Evolutionary conservation across 2,329 filamentous ascomycete genomes (phyloP).

Genomic region (Trichoderma sp.): DNA sequence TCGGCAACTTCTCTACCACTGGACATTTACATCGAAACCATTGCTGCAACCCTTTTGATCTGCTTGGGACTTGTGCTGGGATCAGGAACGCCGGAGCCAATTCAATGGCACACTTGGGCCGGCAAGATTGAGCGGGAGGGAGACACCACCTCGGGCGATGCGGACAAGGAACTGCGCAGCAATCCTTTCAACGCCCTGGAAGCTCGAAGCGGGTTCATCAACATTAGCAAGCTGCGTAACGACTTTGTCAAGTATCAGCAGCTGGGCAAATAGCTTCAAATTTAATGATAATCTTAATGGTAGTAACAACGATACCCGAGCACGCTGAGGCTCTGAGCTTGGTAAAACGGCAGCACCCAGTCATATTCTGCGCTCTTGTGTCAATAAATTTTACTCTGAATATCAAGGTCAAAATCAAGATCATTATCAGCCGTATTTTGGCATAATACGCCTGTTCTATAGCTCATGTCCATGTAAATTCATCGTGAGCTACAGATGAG

Average conservation of each 20-base stretch:
- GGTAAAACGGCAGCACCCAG: background rate
- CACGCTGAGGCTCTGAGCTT: background rate
- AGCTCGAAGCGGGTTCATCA: constrained; percentile 79
- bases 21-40: constrained; percentile 86
- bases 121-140: constrained; percentile 82
- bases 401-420: background rate
- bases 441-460: background rate
- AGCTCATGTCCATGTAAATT: no score
- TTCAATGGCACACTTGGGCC: constrained; percentile 80
- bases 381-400: background rate
- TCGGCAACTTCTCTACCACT: constrained; percentile 63
- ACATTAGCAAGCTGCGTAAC: constrained; percentile 78
- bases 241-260: constrained; percentile 64
- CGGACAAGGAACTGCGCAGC: constrained; percentile 68
- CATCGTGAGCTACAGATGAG: background rate
- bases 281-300: background rate
- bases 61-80: constrained; percentile 79
- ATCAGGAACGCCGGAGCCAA: constrained; percentile 77
- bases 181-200: constrained; percentile 83
- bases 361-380: background rate
- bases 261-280: constrained; percentile 52
- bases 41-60: constrained; percentile 78
- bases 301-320: background rate
- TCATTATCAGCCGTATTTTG: background rate
- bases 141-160: constrained; percentile 61